Conservation (phyloP, 2,329 filamentous ascomycete species). For the Scorias spongiosa region DNA sequence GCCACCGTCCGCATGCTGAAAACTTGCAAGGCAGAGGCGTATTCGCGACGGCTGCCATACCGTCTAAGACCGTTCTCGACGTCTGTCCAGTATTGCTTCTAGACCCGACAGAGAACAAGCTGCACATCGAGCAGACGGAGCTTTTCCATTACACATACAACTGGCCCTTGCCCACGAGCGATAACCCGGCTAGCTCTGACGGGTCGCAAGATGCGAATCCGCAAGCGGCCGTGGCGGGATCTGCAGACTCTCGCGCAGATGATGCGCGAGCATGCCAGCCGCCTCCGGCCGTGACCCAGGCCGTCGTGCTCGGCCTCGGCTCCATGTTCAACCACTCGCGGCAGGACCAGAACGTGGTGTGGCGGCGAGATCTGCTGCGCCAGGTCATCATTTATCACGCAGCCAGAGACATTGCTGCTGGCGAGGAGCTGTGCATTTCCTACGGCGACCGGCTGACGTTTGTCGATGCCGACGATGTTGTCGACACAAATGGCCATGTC, state of each 20-base stretch:
- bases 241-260: constrained; percentile 9
- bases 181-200: no score
- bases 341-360: constrained; percentile 38
- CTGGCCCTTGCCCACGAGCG: constrained; percentile 22
- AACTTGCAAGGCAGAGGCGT: constrained; percentile 34
- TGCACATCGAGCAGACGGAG: constrained; percentile 34
- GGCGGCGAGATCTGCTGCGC: constrained; percentile 33
- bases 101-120: constrained; percentile 30
- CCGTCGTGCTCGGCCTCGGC: constrained; percentile 39
- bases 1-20: no score
- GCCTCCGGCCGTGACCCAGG: constrained; percentile 27
- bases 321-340: constrained; percentile 44
- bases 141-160: constrained; percentile 44
- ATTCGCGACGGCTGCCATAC: constrained; percentile 33
- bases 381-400: constrained; percentile 35
- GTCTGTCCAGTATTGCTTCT: constrained; percentile 38
- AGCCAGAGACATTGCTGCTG: constrained; percentile 33
- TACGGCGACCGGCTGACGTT: constrained; percentile 34
- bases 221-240: background rate
- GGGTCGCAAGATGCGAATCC: background rate
- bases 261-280: no score
- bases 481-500: constrained; percentile 20
- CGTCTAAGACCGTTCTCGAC: constrained; percentile 34
- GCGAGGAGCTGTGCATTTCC: constrained; percentile 41
- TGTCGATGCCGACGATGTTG: constrained; percentile 25